phyloP scores from a whole-genome alignment of 1,139 yeast genomes.

The Blastobotrys ciferrii region DNA sequence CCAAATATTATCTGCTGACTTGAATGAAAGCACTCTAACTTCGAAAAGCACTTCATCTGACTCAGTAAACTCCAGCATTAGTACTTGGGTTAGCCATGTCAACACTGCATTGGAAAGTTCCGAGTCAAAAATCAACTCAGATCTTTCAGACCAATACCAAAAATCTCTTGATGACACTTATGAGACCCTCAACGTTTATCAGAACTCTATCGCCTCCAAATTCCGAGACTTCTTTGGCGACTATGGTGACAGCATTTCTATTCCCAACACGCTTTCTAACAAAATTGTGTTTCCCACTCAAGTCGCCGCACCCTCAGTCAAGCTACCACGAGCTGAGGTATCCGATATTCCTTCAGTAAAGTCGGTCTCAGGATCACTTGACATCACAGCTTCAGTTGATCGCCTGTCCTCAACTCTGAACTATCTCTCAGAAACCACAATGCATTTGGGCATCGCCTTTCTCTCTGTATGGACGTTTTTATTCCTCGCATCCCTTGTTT shows the following conservation, averaged over 20 bases:
- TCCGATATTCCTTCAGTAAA: neutral
- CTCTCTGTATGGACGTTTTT: neutral
- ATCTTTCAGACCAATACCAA: neutral
- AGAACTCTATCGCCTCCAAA: slow-evolving; percentile 1
- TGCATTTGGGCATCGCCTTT: neutral
- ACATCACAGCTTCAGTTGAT: neutral
- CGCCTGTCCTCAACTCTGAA: neutral
- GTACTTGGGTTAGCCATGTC: slow-evolving; percentile 4
- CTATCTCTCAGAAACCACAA: neutral
- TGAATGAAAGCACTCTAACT: neutral
- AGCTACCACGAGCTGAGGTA: neutral
- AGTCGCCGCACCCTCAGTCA: neutral
- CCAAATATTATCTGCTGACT: neutral
- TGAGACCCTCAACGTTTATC: neutral
- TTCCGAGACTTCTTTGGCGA: slow-evolving; percentile 6
- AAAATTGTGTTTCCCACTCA: neutral
- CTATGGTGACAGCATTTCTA: neutral
- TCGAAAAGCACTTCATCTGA: neutral
- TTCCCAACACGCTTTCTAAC: neutral
- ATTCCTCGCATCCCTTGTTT: neutral
- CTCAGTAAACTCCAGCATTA: neutral
- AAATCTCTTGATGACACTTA: neutral
- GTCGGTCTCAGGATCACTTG: neutral
- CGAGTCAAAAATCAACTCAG: neutral
- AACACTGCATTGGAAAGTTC: neutral